Base-by-base conservation (phyloP, 345 rosid genomes). In the Dimocarpus longan region DNA sequence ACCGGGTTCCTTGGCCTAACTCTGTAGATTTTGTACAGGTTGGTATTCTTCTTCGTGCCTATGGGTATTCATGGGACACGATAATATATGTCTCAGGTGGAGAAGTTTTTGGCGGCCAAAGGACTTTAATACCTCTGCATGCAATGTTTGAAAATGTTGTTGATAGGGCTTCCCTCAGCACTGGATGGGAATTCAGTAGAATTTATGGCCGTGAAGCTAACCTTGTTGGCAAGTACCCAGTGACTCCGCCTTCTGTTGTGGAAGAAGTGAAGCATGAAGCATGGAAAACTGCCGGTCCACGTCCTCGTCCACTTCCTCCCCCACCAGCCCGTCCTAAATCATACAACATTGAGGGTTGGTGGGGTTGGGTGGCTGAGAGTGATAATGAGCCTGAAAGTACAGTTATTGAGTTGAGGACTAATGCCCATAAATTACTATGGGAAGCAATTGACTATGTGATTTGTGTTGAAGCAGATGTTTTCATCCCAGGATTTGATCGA, bases 341-440 rank as follows among this genome's bases (percentile, higher is more conserved):
- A 42, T 89, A 96, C 63, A 96, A 93, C 76, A 89, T 93, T 40
- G 97, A 95, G 86, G 99, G 99, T 57, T 95, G 99, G 99, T 95
- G 99, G 99, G 99, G 98, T 79, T 95, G 99, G 99, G 99, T 95
- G 74, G 99, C 99, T 24, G 98, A 95, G 87, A 93, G 99, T 79
- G 98, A 95, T 84, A 91, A 95, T 66, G 99, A 95, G 85, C 99
- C 99, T 5, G 99, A 95, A 81, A 95, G 93, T 81, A 92, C 98
- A 0, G 99, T 95, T 66, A 88, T 93, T 77, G 99, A 95, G 86
- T 78, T 95, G 91, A 91, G 99, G 84, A 95, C 95, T 70, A 93
- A 92, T 84, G 99, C 98, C 69, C 99, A 95, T 79, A 95, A 95
- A 82, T 79, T 95, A 76, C 85, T 95, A 37, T 95, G 99, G 99